Evolutionary conservation across 176 grass and related monocot species (phyloP), one percentile per base, ranked within the genome.

Genomic region (Elymus sibiricus): DNA sequence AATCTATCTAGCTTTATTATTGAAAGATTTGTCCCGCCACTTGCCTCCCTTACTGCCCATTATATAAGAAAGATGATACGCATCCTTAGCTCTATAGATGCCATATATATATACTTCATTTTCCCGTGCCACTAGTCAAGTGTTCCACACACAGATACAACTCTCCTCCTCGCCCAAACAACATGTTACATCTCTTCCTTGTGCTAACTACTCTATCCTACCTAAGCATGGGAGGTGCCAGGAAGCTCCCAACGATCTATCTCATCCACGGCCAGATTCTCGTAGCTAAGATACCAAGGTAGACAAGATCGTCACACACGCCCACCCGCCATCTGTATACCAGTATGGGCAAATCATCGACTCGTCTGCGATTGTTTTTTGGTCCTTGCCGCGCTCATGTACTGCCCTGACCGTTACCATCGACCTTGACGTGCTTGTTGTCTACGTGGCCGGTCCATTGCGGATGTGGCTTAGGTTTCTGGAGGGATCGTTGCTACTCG

Each of bases 341-440:
- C 4, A 17, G 15, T 0, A 10, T 5, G 5, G 5, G 1, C 3
- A 1, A 3, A 13, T 1, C 9, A 42, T 0, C 19, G 7, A 3
- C 19, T 22, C 6, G 2, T 56, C 2, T 9, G 19, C 22, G 53
- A 22, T 9, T 56, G 53, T 56, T 56, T 0, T 6, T 2, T 56
- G 1, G 2, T 22, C 19, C 19, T 56, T 2, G 53, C 7, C 53
- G 53, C 53, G 7, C 19, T 56, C 19, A 56, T 22, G 53, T 3
- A 9, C 53, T 22, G 17, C 53, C 17, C 7, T 56, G 6, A 22
- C 19, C 19, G 16, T 56, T 1, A 1, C 17, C 1, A 9, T 56
- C 53, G 6, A 22, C 53, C 22, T 22, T 0, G 2, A 6, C 17
- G 2, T 2, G 0, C 19, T 22, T 6, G 2, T 22, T 22, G 7